Evolutionary conservation across 805 yeast genomes (phyloP), one percentile per base, ranked within the genome.

Genomic region (Kuraishia cidri): DNA sequence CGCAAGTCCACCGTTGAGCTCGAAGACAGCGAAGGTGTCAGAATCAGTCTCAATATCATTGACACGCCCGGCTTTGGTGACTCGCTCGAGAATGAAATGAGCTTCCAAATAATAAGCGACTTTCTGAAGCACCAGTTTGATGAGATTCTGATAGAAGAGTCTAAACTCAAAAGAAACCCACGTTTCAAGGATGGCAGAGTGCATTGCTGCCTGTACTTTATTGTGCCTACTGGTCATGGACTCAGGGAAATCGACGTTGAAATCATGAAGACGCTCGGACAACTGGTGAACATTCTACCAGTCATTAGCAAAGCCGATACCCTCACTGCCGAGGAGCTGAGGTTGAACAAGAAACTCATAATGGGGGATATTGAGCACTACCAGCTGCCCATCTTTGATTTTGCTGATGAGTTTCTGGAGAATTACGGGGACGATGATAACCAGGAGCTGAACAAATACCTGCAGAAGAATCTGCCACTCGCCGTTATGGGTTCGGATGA

Each of bases 11-110:
- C 71, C 29, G 92, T 83, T n/a, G 94, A 83, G 50, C 60, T 83
- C 44, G 92, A 83, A 50, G 94, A 83, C 50, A 79, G 79, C 41
- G 92, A 83, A 52, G 92, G 94, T 36, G 85, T 79, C 43, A 82
- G 81, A 61, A 83, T 83, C 45, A 75, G 79, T 33, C 54, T 83
- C 43, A 78, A 80, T 42, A 66, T 83, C 34, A 79, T 84, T 39
- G 94, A 83, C 52, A 82, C 92, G 1, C 90, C 94, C 7, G 86
- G 87, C 32, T 82, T 83, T 56, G 94, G 88, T 31, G 80, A 78
- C 49, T 72, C 77, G 15, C 56, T 83, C 41, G 78, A 82, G 49
- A 79, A 84, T 52, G 71, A 74, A 15, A 64, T 71, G 21, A 75
- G 78, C 37, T 81, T 83, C 54, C 73, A 73, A 40, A 59, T 79